These are phyloP conservation scores for Solanum chilense DNA, from an alignment of 257 asterid species.

Conservation along the genomic window DNA sequence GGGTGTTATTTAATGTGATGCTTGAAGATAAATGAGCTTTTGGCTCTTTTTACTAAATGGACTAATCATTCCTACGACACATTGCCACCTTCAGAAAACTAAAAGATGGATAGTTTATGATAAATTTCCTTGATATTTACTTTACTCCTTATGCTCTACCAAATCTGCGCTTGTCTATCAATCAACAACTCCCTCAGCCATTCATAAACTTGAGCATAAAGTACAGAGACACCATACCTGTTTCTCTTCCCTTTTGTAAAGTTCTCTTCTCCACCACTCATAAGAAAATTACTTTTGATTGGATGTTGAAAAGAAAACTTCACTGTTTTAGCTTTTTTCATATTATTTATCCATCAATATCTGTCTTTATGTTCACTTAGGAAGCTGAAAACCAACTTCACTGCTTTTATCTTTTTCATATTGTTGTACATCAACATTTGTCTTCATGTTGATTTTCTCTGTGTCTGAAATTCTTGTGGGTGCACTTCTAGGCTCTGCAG, in stretches of 20 bases:
- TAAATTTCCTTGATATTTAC: background rate
- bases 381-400: background rate
- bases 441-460: background rate
- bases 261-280: background rate
- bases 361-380: background rate
- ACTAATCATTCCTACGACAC: background rate
- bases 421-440: background rate
- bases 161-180: background rate
- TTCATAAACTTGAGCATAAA: background rate
- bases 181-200: background rate
- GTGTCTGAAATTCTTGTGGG: background rate
- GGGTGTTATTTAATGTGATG: background rate
- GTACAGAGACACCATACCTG: background rate
- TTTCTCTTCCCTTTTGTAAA: background rate
- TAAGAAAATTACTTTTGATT: background rate
- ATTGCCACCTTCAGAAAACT: background rate
- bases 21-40: background rate
- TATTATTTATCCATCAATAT: background rate
- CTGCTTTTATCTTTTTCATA: background rate
- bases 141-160: background rate
- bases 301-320: background rate
- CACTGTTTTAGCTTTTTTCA: background rate
- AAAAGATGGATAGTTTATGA: background rate
- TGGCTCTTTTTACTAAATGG: background rate
- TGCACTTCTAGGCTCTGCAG: slow-evolving; percentile 61